phyloP scores from a whole-genome alignment of 805 yeast species.

The Candida tallmaniae region DNA sequence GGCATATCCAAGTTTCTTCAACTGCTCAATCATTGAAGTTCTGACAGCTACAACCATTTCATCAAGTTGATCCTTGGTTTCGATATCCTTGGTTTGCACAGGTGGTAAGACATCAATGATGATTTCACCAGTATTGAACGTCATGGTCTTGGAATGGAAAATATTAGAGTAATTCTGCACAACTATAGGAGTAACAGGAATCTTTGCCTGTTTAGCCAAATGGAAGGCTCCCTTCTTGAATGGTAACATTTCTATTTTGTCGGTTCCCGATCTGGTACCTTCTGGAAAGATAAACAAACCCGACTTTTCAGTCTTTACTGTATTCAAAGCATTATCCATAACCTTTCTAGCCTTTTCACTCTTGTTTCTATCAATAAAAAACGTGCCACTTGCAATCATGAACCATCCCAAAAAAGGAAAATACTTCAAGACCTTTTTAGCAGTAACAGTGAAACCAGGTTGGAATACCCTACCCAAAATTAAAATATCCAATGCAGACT shows the following conservation, averaged over 20 bases:
- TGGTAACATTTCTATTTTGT: constrained; percentile 67
- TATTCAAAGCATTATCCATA: constrained; percentile 62
- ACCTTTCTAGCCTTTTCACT: constrained; percentile 72
- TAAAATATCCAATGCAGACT: constrained; percentile 79
- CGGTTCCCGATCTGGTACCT: constrained; percentile 86
- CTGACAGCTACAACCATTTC: constrained; percentile 54
- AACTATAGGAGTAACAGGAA: constrained; percentile 86
- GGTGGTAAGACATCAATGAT: constrained; percentile 79
- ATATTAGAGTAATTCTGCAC: constrained; percentile 81
- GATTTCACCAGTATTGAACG: constrained; percentile 77
- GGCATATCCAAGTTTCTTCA: constrained; percentile 39
- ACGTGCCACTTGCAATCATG: constrained; percentile 86
- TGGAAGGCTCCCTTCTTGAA: constrained; percentile 99
- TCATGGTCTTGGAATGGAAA: constrained; percentile 53
- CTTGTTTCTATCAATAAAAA: constrained; percentile 81
- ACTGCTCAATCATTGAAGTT: constrained; percentile 47
- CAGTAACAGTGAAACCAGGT: constrained; percentile 84
- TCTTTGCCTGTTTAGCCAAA: constrained; percentile 85
- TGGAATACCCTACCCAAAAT: constrained; percentile 83
- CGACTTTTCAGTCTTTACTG: constrained; percentile 59
- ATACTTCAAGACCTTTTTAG: constrained; percentile 77
- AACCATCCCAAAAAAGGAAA: constrained; percentile 96
- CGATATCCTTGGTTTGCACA: constrained; percentile 60
- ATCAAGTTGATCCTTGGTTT: constrained; percentile 64
- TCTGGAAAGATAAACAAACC: constrained; percentile 92